Percentiles rank a stretch among this genome's conserved stretches.
phyloP scores from a whole-genome alignment of 169 alveolate species.

The Plasmodium reichenowi region DNA sequence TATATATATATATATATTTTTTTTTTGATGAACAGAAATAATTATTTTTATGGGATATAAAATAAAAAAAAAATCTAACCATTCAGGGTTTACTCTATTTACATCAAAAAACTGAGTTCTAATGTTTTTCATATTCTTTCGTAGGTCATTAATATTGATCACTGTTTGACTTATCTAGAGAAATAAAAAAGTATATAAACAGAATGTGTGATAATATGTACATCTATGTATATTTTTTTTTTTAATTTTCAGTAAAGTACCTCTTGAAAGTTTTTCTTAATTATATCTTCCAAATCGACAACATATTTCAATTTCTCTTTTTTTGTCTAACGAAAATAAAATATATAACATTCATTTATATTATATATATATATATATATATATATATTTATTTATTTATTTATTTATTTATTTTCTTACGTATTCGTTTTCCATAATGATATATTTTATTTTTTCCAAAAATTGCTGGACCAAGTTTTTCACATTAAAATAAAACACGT shows the following conservation, averaged over 20 bases:
- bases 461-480: slow-evolving; percentile 43
- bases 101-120: slow-evolving; percentile 36
- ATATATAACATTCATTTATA: neutral
- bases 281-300: slow-evolving; percentile 43
- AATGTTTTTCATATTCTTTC: slow-evolving; percentile 50
- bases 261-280: slow-evolving; percentile 55
- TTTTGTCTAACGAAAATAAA: slow-evolving; percentile 17
- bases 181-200: neutral
- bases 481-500: slow-evolving; percentile 38
- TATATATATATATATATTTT: neutral
- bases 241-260: neutral
- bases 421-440: slow-evolving; percentile 34
- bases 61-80: slow-evolving; percentile 24
- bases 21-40: neutral
- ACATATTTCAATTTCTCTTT: slow-evolving; percentile 43
- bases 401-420: slow-evolving; percentile 19
- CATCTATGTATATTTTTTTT: neutral
- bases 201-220: neutral
- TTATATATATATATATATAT: neutral
- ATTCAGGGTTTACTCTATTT: slow-evolving; percentile 38
- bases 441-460: slow-evolving; percentile 47
- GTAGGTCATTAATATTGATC: slow-evolving; percentile 24
- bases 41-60: neutral
- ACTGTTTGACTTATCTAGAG: slow-evolving; percentile 40
- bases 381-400: neutral